These are phyloP conservation scores for Geum urbanum DNA, from an alignment of 306 rosid genomes.

Conservation along the genomic window DNA sequence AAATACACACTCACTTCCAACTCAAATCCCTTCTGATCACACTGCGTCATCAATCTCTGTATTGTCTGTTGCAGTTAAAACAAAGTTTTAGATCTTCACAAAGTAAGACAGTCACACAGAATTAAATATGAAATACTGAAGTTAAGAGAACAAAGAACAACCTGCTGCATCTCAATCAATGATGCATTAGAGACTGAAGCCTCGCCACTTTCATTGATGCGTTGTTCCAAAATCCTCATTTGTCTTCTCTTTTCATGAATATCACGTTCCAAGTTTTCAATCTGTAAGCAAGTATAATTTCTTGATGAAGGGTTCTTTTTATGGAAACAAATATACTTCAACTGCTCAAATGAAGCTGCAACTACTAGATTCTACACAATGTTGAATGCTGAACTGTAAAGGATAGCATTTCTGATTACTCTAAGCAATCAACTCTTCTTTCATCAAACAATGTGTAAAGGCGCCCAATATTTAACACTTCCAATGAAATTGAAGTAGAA, in stretches of 20 bases:
- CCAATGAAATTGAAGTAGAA: conserved; percentile 6
- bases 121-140: neutral
- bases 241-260: conserved; percentile 89
- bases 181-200: conserved; percentile 73
- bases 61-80: conserved; percentile 62
- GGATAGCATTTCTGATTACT: neutral
- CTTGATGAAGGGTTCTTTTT: neutral
- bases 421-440: neutral
- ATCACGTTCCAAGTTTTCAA: conserved; percentile 81
- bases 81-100: neutral
- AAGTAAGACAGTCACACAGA: neutral
- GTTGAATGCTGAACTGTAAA: neutral
- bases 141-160: conserved; percentile 30
- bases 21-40: conserved; percentile 90
- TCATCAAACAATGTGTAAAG: neutral
- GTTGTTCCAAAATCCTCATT: conserved; percentile 79
- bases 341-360: too few relatives aligned
- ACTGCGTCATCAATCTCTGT: conserved; percentile 77
- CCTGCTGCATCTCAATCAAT: conserved; percentile 97
- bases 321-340: neutral
- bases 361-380: neutral
- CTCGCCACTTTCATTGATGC: conserved; percentile 74
- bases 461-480: neutral
- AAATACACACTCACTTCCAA: conserved; percentile 68
- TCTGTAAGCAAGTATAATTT: conserved; percentile 41